Conservation (phyloP, 2,329 filamentous ascomycete species). For the Clathrospora elynae region DNA sequence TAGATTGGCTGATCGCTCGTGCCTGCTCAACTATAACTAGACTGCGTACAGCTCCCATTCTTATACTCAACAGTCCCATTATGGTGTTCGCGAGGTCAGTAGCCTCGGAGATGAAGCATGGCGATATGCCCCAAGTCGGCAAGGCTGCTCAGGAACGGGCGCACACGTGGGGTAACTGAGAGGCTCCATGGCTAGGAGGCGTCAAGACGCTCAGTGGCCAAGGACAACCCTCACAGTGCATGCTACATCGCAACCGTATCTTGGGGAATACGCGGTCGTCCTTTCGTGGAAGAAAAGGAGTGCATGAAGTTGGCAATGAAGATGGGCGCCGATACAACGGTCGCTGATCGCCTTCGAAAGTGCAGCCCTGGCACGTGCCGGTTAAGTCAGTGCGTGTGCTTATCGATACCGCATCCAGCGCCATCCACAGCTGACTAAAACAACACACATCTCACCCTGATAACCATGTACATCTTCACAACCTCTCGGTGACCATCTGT, state of each 20-base stretch:
- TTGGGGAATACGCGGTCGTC: background rate
- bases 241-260: conserved; percentile 8
- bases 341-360: conserved; percentile 3
- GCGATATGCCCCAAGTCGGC: conserved; percentile 31
- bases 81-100: conserved; percentile 3
- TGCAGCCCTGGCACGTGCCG: too few relatives aligned
- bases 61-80: conserved; percentile 7
- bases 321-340: background rate
- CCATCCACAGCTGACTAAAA: conserved; percentile 14
- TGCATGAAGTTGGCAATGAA: background rate
- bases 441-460: conserved; percentile 5
- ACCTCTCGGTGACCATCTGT: conserved; percentile 22
- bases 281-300: background rate
- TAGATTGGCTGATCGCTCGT: background rate
- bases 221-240: background rate
- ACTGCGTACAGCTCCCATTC: background rate
- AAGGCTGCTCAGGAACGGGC: conserved; percentile 6
- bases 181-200: conserved; percentile 5
- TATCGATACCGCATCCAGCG: conserved; percentile 12
- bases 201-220: conserved; percentile 4
- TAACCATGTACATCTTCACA: conserved; percentile 15
- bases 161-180: conserved; percentile 14
- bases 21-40: background rate
- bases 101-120: conserved; percentile 31
- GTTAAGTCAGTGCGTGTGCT: conserved; percentile 12